Evolutionary conservation across 371 early-diverging fungal species (phyloP).

Genomic region (Actinomortierella wolfii): DNA sequence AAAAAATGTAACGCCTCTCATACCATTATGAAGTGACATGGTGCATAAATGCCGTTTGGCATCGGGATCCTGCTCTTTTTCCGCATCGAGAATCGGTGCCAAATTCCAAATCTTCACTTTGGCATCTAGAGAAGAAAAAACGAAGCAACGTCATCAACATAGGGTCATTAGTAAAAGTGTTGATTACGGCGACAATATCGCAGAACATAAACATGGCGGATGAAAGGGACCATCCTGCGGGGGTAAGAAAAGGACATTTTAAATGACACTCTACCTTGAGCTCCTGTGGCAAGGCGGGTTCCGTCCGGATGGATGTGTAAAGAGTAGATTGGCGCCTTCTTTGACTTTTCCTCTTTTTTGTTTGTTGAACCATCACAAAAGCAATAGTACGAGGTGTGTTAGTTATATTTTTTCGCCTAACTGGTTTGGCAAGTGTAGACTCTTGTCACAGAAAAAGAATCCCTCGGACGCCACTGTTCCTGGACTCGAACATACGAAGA

Average conservation of each 20-base stretch:
- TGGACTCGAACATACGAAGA: conserved; percentile 12
- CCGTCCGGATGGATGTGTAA: conserved; percentile 87
- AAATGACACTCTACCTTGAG: conserved; percentile 67
- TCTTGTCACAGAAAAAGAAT: background rate
- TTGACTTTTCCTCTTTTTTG: conserved; percentile 67
- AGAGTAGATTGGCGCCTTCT: conserved; percentile 83
- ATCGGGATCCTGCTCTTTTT: conserved; percentile 55
- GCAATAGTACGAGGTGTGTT: background rate
- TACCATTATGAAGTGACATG: conserved; percentile 84
- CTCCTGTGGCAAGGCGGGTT: conserved; percentile 84
- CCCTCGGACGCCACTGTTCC: no score
- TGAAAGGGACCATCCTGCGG: no score
- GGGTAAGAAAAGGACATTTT: no score
- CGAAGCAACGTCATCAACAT: no score
- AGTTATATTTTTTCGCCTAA: background rate
- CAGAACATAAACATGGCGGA: no score
- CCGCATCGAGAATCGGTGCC: conserved; percentile 62
- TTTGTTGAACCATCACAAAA: background rate
- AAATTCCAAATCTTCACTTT: conserved; percentile 88
- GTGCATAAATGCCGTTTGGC: conserved; percentile 78
- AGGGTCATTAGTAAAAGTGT: no score
- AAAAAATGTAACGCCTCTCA: no score
- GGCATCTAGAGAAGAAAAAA: conserved; percentile 57
- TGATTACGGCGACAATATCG: no score
- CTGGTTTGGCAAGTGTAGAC: background rate